Base-by-base conservation (phyloP, 1,284 basidiomycete genomes). In the Earliella scabrosa region DNA sequence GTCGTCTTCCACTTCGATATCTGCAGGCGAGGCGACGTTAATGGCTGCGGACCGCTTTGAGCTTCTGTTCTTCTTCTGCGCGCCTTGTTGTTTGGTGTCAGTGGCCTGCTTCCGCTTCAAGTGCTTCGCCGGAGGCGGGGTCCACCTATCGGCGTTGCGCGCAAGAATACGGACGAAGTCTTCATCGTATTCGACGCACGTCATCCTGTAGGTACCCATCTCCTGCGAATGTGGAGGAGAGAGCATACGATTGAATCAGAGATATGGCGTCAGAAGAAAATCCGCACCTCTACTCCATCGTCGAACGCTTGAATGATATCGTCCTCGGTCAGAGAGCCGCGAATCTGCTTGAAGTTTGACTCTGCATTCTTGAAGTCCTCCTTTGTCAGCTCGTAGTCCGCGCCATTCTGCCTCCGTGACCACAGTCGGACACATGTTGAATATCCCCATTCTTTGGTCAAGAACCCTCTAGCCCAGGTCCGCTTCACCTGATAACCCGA, bases 371-470 rank as follows among this genome's bases (percentile, higher is more conserved):
- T 20, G 5, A 24, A 23, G 24, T 52, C 35, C 2, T 36, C 34
- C 18, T 38, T 39, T 0, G 26, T 32, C 11, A 43, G 50, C 27
- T 50, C 44, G n/a, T 45, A 55, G 44, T 45, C 48, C 35, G 40
- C n/a, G 3, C 48, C 48, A 14, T 39, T 26, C 13, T 45, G 41
- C 14, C 36, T 49, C 14, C 43, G 43, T 14, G 41, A 24, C 54
- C 48, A 45, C 21, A 55, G 26, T 3, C 38, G 13, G 36, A 46
- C 18, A 13, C 35, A 45, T 24, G 18, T 20, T 16, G 11, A n/a
- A n/a, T n/a, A n/a, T n/a, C 54, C 48, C 43, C 48, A 55, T 13
- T 36, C 8, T 9, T 50, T 54, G 11, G n/a, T 14, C 14, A 48
- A 21, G 3, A 43, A 21, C 8, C 46, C 40, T 7, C 23, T 32